Evolutionary conservation across 1,139 yeast species (phyloP).

Genomic region (Hyphopichia burtonii): DNA sequence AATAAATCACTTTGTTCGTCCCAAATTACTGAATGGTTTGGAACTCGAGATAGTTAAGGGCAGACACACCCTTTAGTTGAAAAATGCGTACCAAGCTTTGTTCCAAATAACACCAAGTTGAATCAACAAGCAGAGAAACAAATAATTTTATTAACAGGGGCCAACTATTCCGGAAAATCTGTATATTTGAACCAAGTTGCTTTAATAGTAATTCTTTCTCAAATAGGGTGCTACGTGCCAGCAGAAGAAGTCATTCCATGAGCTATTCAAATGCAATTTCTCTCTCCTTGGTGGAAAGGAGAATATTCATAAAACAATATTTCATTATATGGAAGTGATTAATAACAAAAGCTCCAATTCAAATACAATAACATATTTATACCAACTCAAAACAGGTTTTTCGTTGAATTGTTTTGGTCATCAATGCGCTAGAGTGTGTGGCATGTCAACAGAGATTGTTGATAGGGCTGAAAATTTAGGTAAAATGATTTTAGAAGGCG

Average conservation of each 20-base stretch:
- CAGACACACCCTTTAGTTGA: slow-evolving; percentile 45
- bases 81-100: slow-evolving; percentile 27
- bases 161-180: slow-evolving; percentile 54
- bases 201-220: slow-evolving; percentile 41
- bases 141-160: slow-evolving; percentile 43
- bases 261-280: slow-evolving; percentile 24
- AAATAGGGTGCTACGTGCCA: slow-evolving; percentile 50
- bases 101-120: slow-evolving; percentile 32
- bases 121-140: slow-evolving; percentile 3
- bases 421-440: slow-evolving; percentile 36
- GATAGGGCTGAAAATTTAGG: slow-evolving; percentile 24
- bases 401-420: slow-evolving; percentile 34
- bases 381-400: slow-evolving; percentile 26
- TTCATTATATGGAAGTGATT: not conserved
- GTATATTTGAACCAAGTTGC: slow-evolving; percentile 46
- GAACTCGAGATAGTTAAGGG: slow-evolving; percentile 22
- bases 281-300: not conserved
- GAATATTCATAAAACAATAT: slow-evolving; percentile 13
- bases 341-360: slow-evolving; percentile 13
- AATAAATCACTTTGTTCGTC: slow-evolving; percentile 30
- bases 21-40: slow-evolving; percentile 27
- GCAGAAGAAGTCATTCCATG: slow-evolving; percentile 43
- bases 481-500: slow-evolving; percentile 13
- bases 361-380: slow-evolving; percentile 27
- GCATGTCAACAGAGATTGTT: slow-evolving; percentile 24